phyloP scores from a whole-genome alignment of 176 grass and related monocot species.

The Aegilops speltoides region DNA sequence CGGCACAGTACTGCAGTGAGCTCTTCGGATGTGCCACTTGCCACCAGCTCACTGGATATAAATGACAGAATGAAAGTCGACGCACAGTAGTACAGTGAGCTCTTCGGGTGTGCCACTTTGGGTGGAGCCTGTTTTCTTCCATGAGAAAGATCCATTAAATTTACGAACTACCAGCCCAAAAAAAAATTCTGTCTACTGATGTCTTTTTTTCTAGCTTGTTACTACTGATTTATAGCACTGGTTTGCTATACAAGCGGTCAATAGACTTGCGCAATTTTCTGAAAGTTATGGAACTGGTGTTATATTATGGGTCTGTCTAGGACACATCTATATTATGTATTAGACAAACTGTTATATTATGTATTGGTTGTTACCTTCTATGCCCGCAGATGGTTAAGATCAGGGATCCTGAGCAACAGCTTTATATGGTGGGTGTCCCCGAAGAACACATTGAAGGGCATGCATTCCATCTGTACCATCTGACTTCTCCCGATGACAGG shows the following conservation, averaged over 20 bases:
- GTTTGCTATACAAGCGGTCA: not conserved
- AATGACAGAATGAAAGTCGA: not conserved
- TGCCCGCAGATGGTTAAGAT: conserved; percentile 67
- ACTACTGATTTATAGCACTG: not conserved
- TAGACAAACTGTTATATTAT: conserved; percentile 22
- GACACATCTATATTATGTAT: too few species aligned
- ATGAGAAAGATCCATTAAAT: not conserved
- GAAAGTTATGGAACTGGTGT: not conserved
- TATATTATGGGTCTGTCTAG: too few species aligned
- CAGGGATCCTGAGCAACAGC: conserved; percentile 73
- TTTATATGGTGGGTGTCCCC: conserved; percentile 94
- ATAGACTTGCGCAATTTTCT: not conserved
- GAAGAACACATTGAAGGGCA: conserved; percentile 80
- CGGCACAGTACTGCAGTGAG: not conserved
- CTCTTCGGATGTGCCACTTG: not conserved
- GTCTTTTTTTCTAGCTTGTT: not conserved
- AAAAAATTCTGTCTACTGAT: not conserved
- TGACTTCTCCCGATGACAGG: conserved; percentile 84
- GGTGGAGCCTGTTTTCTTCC: not conserved
- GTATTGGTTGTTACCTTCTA: not conserved
- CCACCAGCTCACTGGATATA: not conserved
- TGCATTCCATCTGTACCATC: conserved; percentile 89
- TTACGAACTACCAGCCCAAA: not conserved
- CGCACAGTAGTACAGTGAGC: not conserved
- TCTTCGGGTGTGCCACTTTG: not conserved